phyloP scores from a whole-genome alignment of 129 eudicot species.

The Ambrosia trifida region DNA sequence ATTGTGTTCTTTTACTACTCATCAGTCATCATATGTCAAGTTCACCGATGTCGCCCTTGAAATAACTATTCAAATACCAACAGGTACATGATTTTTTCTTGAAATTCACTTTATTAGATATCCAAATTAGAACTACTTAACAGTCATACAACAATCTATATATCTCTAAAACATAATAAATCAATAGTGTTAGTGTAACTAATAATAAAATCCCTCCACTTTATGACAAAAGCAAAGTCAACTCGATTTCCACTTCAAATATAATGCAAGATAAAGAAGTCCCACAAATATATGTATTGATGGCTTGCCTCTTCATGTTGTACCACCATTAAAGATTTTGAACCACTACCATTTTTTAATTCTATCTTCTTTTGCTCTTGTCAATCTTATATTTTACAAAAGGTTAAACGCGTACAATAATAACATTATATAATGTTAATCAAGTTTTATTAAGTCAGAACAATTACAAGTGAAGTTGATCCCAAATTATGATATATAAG shows the following conservation, averaged over 20 bases:
- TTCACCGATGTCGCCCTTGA: background rate
- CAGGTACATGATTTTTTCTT: too few relatives aligned
- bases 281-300: conserved; percentile 29
- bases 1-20: too few relatives aligned
- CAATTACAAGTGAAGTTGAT: too few relatives aligned
- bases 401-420: background rate
- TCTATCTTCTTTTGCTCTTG: background rate
- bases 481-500: too few relatives aligned
- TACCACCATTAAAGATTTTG: conserved; percentile 34
- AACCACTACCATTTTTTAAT: conserved; percentile 16
- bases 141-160: background rate
- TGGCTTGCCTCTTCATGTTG: conserved; percentile 31
- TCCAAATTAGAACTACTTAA: background rate
- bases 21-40: background rate
- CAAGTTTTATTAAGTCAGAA: too few relatives aligned
- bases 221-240: conserved; percentile 33
- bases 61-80: too few relatives aligned
- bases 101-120: background rate
- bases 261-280: conserved; percentile 29
- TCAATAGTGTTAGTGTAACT: conserved; percentile 8
- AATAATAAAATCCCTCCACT: conserved; percentile 2
- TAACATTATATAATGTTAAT: too few relatives aligned
- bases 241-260: conserved; percentile 33
- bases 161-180: background rate
- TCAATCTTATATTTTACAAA: background rate